Evolutionary conservation across 768 basidiomycete species (phyloP).

Genomic region (Trametes coccinea): DNA sequence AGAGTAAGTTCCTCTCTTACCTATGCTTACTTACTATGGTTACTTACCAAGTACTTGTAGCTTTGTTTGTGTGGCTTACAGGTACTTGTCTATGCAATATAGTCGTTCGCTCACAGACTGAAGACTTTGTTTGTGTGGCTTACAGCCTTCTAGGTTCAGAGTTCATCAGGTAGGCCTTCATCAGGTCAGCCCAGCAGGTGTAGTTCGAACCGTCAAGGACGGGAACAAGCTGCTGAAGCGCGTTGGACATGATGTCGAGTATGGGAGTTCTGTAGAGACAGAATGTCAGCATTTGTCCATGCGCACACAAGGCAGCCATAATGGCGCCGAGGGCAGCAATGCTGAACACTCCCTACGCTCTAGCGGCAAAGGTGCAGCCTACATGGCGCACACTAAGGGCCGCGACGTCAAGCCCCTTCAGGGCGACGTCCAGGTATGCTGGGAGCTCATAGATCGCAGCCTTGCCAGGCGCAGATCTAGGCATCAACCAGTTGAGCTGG

Average conservation of each 20-base stretch:
- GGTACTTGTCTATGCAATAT: no score
- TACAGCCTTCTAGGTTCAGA: no score
- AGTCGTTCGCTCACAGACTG: no score
- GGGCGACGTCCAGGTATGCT: background rate
- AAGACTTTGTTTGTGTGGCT: no score
- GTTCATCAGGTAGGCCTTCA: background rate
- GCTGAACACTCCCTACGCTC: background rate
- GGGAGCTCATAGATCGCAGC: background rate
- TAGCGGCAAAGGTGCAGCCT: background rate
- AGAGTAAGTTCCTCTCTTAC: no score
- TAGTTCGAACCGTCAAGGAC: background rate
- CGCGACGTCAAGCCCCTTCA: background rate
- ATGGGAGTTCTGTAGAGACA: background rate
- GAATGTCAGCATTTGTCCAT: conserved; percentile 1
- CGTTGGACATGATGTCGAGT: background rate
- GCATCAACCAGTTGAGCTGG: background rate
- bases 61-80: background rate
- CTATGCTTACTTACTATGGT: background rate
- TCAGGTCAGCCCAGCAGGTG: background rate
- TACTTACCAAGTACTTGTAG: conserved; percentile 3
- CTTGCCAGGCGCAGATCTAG: background rate
- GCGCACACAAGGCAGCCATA: background rate
- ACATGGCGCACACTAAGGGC: background rate
- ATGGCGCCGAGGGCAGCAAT: background rate
- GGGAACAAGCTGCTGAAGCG: background rate